Percentiles rank a stretch among this genome's conserved stretches.
Evolutionary conservation across 495 filamentous ascomycete species (phyloP).

Genomic region (Xylaria scruposa): DNA sequence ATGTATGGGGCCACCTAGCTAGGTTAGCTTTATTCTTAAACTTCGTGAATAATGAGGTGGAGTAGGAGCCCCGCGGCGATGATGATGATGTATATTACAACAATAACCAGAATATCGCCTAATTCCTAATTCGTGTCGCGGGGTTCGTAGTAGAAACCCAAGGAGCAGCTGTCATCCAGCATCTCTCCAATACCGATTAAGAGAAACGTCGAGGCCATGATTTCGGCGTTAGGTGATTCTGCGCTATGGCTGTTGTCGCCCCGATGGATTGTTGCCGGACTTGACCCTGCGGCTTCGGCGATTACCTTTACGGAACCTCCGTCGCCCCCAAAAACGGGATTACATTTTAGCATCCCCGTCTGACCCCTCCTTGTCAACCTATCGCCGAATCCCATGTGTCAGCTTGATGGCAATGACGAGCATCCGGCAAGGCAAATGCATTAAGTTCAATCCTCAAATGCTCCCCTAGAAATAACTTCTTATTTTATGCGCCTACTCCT

Average conservation of each 20-base stretch:
- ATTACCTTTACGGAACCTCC: constrained; percentile 22
- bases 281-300: constrained; percentile 1
- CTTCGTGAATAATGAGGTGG: not conserved
- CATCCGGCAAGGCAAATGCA: not conserved
- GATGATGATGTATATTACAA: constrained; percentile 1
- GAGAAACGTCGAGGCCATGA: not conserved
- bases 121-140: not conserved
- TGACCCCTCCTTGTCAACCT: not conserved
- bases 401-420: not conserved
- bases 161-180: not conserved
- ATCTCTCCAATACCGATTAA: not conserved
- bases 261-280: not conserved
- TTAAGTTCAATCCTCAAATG: not conserved
- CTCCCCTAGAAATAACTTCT: not conserved
- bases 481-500: not conserved
- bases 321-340: constrained; percentile 2
- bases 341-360: constrained; percentile 3
- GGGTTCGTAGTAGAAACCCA: not conserved
- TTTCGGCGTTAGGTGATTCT: constrained; percentile 4
- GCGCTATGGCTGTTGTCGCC: not conserved
- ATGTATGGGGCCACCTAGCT: not conserved
- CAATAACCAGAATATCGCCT: not conserved
- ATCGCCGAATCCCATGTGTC: not conserved
- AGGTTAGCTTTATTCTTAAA: not conserved
- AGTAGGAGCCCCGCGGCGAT: constrained; percentile 11